Percentiles rank a stretch among this genome's conserved stretches.
Evolutionary conservation across 805 yeast species (phyloP).

Genomic region (Candida pini): DNA sequence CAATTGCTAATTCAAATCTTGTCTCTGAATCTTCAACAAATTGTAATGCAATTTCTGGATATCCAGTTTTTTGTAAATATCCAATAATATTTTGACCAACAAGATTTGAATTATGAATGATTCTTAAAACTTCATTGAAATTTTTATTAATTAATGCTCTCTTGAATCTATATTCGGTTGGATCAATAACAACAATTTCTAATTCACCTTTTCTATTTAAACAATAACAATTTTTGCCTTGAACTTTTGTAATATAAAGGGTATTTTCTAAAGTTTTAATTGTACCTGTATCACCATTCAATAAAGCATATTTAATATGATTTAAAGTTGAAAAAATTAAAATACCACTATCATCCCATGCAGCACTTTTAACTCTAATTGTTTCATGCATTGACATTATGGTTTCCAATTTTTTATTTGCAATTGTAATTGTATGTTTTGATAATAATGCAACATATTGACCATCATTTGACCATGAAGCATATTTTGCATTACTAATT

Average conservation of each 20-base stretch:
- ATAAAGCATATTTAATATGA: constrained; percentile 87
- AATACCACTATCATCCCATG: constrained; percentile 95
- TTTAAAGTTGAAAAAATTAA: constrained; percentile 89
- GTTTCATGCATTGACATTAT: constrained; percentile 91
- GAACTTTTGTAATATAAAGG: constrained; percentile 68
- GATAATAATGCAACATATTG: constrained; percentile 82
- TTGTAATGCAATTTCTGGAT: constrained; percentile 95
- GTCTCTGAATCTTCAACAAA: constrained; percentile 96
- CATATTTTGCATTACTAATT: constrained; percentile 80
- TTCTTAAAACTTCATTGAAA: constrained; percentile 84
- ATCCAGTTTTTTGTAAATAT: constrained; percentile 89
- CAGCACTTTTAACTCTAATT: constrained; percentile 91
- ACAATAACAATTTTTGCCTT: constrained; percentile 69
- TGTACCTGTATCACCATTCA: constrained; percentile 94
- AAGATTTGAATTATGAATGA: constrained; percentile 80
- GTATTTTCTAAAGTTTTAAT: constrained; percentile 89
- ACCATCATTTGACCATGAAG: constrained; percentile 83
- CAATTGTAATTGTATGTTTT: constrained; percentile 89
- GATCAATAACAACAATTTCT: constrained; percentile 75
- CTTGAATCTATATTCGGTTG: constrained; percentile 96
- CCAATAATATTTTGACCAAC: constrained; percentile 98
- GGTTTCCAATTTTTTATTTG: constrained; percentile 68
- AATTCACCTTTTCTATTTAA: constrained; percentile 83
- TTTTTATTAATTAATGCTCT: constrained; percentile 85
- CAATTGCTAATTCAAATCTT: constrained; percentile 90